phyloP scores from a whole-genome alignment of 73 alveolate species.

The Stentor roeselii region DNA sequence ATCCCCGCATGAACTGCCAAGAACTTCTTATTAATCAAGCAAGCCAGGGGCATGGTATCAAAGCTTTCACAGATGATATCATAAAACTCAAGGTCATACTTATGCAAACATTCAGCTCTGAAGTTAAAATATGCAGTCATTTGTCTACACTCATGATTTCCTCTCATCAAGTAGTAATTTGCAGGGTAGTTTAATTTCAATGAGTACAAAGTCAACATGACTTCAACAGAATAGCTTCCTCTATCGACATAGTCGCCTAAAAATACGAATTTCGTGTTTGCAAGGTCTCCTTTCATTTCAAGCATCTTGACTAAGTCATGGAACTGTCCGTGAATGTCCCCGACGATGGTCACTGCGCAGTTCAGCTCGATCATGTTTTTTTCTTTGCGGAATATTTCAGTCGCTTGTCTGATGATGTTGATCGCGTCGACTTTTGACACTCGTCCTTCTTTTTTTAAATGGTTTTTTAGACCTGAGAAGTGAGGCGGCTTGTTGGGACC shows the following conservation, averaged over 20 bases:
- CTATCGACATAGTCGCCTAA: constrained; percentile 94
- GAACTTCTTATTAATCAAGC: constrained; percentile 56
- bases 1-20: constrained; percentile 88
- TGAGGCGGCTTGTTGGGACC: constrained; percentile 57
- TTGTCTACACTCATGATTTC: constrained; percentile 89
- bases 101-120: constrained; percentile 64
- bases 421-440: constrained; percentile 63
- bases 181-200: constrained; percentile 77
- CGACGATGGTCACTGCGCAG: constrained; percentile 93
- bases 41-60: constrained; percentile 77
- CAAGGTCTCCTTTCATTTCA: constrained; percentile 91
- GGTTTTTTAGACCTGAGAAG: constrained; percentile 79
- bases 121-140: constrained; percentile 82
- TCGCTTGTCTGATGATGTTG: constrained; percentile 61
- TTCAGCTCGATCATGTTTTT: constrained; percentile 78
- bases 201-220: constrained; percentile 68
- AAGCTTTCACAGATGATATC: constrained; percentile 54
- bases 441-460: constrained; percentile 79
- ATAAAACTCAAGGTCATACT: constrained; percentile 53
- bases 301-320: constrained; percentile 88
- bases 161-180: constrained; percentile 74
- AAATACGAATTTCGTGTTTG: constrained; percentile 85
- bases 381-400: constrained; percentile 71
- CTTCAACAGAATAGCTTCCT: constrained; percentile 91
- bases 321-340: constrained; percentile 95